Base-by-base conservation (phyloP, 2,329 filamentous ascomycete species). In the Fusarium sp. region DNA sequence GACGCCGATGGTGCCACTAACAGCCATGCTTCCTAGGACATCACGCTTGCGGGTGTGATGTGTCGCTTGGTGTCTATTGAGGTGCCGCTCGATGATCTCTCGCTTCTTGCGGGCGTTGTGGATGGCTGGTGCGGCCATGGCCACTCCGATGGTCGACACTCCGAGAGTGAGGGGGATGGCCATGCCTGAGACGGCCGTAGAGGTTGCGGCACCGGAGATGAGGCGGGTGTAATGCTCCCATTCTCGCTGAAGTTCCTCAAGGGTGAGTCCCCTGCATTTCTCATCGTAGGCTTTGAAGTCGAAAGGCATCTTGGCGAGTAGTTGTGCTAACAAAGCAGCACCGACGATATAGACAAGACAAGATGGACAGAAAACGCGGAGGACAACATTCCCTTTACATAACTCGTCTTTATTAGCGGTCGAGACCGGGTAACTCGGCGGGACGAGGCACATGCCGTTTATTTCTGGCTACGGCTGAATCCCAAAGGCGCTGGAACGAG, bases 181-280 rank as follows among this genome's bases (percentile, higher is more conserved):
- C 4, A 83, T 64, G 0, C 83, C 81, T 3, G 81, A 83, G 5
- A 84, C 79, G 0, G 82, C 81, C n/a, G 82, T 84, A 6, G 79
- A 82, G 0, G 83, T 84, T 6, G 83, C 82, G 38, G 81, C 82
- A 14, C 82, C 80, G 0, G 83, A 79, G 9, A 85, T 80, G 4
- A 83, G 80, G 17, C 84, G 81, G 6, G 83, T 84, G 53, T 85
- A 84, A 71, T 84, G 83, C 63, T 85, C 79, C 83, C 83, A 85
- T 70, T 84, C 82, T 20, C 78, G 75, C 51, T 84, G 82, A 14
- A 85, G 80, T 35, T 83, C 80, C 35, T 83, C 81, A 4, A 80
- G 74, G 2, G 78, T 79, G 29, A 85, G 75, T 16, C 70, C 78
- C 36, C 78, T 76, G 75, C 83, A 84, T 66, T 84, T 84, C 12